These are phyloP conservation scores for Entoloma clypeatum DNA, from an alignment of 1,284 basidiomycete genomes.

Conservation along the genomic window DNA sequence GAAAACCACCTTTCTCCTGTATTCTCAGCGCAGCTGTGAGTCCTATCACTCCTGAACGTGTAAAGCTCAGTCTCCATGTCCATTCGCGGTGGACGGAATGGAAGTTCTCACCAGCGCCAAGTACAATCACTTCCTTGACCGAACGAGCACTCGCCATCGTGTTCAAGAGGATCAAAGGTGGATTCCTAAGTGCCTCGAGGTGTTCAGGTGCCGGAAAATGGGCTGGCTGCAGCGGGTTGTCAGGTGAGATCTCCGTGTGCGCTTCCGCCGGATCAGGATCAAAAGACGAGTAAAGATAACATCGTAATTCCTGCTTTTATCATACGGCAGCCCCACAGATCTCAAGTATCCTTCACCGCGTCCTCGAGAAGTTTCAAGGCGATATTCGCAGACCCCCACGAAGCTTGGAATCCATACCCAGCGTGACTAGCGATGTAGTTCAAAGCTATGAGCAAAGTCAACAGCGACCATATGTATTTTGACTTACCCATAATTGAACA, in stretches of 20 bases:
- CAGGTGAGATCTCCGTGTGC: no score
- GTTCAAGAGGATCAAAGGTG: no score
- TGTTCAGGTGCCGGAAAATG: no score
- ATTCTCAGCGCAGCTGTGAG: constrained; percentile 66
- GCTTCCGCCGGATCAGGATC: no score
- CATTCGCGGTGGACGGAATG: background rate
- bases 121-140: constrained; percentile 20
- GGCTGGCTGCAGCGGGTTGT: no score
- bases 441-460: constrained; percentile 3
- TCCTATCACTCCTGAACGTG: constrained; percentile 47
- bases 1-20: constrained; percentile 53
- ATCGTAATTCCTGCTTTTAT: background rate
- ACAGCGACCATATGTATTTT: constrained; percentile 31
- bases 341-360: constrained; percentile 28
- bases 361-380: constrained; percentile 53
- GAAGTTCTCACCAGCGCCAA: constrained; percentile 20
- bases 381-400: constrained; percentile 65
- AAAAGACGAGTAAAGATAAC: no score
- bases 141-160: constrained; percentile 1
- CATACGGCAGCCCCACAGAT: no score
- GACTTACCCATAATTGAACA: constrained; percentile 68
- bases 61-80: background rate
- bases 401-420: constrained; percentile 70
- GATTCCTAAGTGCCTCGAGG: no score
- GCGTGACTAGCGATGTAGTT: constrained; percentile 41